These are phyloP conservation scores for Fusarium sp. DNA, from an alignment of 2,329 filamentous ascomycete species.

Conservation along the genomic window DNA sequence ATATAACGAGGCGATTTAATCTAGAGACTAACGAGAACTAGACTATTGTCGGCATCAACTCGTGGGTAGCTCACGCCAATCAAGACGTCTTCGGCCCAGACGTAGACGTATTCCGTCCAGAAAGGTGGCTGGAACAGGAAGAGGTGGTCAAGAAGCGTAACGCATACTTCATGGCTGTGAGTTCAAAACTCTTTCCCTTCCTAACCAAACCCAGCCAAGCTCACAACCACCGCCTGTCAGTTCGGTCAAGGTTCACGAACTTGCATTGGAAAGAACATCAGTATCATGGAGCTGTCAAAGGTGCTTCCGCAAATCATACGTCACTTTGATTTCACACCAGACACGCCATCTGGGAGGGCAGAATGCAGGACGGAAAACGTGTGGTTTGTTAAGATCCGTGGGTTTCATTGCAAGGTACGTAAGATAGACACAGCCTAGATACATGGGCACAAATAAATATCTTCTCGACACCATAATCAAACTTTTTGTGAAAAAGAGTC, in stretches of 20 bases:
- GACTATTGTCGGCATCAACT: background rate
- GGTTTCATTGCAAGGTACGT: background rate
- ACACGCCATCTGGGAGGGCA: background rate
- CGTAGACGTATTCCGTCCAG: background rate
- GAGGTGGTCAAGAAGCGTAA: background rate
- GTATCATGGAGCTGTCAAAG: background rate
- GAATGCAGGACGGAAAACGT: background rate
- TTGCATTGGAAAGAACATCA: background rate
- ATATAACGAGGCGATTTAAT: too few relatives aligned
- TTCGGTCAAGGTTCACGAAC: background rate
- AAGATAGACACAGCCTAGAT: background rate
- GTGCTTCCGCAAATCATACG: background rate
- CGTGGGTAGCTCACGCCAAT: background rate
- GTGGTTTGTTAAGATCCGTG: background rate
- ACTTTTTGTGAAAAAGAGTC: background rate
- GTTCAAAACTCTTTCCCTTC: background rate
- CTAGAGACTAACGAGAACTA: background rate
- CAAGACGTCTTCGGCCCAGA: background rate
- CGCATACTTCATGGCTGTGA: background rate
- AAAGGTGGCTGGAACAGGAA: background rate
- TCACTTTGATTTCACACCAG: background rate
- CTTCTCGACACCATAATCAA: background rate
- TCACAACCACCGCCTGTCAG: background rate
- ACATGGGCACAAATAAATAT: background rate
- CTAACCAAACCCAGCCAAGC: background rate